Percentiles rank a stretch among this genome's conserved stretches.
phyloP scores from a whole-genome alignment of 2,329 filamentous ascomycete species.

The Diaporthe sp. region DNA sequence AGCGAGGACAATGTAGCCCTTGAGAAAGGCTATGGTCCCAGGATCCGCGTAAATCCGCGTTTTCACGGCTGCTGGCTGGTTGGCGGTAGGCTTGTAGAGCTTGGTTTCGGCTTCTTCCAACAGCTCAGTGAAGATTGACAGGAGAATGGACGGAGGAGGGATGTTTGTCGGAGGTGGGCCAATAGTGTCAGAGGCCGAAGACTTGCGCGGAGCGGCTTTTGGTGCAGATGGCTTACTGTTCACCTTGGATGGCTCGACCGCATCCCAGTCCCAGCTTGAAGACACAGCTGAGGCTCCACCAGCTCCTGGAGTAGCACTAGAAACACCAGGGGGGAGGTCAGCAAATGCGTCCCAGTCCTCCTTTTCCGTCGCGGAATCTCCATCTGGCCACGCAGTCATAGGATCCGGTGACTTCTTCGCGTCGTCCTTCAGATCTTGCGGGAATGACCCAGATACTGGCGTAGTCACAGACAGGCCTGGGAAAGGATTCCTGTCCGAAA shows the following conservation, averaged over 20 bases:
- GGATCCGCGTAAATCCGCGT: constrained; percentile 74
- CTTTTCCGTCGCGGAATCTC: constrained; percentile 45
- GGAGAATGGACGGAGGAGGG: constrained; percentile 86
- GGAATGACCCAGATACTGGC: constrained; percentile 48
- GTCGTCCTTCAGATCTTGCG: constrained; percentile 46
- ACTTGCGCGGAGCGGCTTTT: constrained; percentile 41
- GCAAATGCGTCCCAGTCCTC: constrained; percentile 67
- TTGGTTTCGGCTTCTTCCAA: constrained; percentile 74
- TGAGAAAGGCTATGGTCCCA: constrained; percentile 72
- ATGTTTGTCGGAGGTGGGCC: constrained; percentile 82
- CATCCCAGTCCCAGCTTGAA: constrained; percentile 64
- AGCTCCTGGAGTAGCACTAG: constrained; percentile 37
- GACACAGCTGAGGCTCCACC: constrained; percentile 40
- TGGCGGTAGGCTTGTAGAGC: constrained; percentile 75
- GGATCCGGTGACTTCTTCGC: constrained; percentile 48
- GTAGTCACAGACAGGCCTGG: constrained; percentile 59
- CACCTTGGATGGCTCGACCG: constrained; percentile 50
- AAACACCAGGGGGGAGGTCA: constrained; percentile 51
- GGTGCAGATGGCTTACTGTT: constrained; percentile 24
- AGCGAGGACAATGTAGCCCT: constrained; percentile 72
- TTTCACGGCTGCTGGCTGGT: constrained; percentile 68
- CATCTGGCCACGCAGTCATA: constrained; percentile 40
- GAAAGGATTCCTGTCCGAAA: constrained; percentile 63
- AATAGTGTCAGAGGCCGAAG: constrained; percentile 44
- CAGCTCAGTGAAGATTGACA: constrained; percentile 80